Base-by-base conservation (phyloP, 345 rosid genomes). In the Erodium maritimum region DNA sequence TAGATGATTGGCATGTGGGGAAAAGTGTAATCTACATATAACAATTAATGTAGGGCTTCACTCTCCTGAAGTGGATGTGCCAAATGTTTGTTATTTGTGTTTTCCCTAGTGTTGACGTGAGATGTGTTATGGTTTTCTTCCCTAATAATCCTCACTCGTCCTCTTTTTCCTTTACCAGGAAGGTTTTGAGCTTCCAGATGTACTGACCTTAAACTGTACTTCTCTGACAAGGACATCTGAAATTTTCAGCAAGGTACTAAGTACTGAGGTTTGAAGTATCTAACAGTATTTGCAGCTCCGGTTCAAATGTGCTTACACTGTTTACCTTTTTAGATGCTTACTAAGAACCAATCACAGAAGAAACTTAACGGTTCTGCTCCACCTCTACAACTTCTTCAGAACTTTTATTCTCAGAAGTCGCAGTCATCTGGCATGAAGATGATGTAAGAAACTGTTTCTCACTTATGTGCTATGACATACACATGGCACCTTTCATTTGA, bases 161-260 rank as follows among this genome's bases (percentile, higher is more conserved):
- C 19, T 29, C 21, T 42, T 25, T 62, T 59, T 4, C 61, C 7
- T 62, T 5, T 57, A 2, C 21, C 79, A 91, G 95, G 76, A 50
- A 3, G 87, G 79, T 33, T 69, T 78, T 54, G 66, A 69, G 73
- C 57, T 64, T n/a, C 88, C 80, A 5, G 85, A 86, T 53, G 69
- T 87, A 58, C 52, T 91, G 60, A 53, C 76, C 45, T 45, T 91
- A 65, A 84, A 82, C 63, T 88, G 96, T 65, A 86, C 93, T 33
- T 84, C 93, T 21, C 66, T 91, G 50, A 59, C 88, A 50, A 82
- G 73, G 42, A 69, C 84, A 22, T 65, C 93, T 19, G 88, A 84
- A 23, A 81, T 91, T 59, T 91, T 91, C 75, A 71, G 78, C 78
- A 86, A 81, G 96, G 96, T 91, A 71, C 55, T 17, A 21, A 45